These are phyloP conservation scores for Cephaloascus albidus DNA, from an alignment of 805 yeast species.

Conservation along the genomic window DNA sequence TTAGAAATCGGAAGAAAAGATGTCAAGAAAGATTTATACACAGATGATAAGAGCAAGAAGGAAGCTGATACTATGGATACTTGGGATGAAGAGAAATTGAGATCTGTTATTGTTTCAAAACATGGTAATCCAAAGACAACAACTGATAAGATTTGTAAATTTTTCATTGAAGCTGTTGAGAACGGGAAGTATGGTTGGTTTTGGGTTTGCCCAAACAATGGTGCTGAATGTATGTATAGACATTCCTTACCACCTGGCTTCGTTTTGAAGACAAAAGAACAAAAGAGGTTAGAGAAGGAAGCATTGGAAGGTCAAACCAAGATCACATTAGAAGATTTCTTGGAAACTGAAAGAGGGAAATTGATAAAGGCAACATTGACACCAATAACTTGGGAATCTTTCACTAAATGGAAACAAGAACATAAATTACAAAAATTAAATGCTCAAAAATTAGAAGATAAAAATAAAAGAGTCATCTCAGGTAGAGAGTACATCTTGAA, in stretches of 20 bases:
- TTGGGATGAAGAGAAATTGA: conserved; percentile 95
- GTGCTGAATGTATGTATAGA: conserved; percentile 84
- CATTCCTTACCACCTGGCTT: conserved; percentile 97
- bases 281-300: conserved; percentile 77
- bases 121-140: conserved; percentile 93
- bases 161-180: conserved; percentile 93
- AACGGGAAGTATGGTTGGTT: conserved; percentile 98
- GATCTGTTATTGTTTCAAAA: conserved; percentile 78
- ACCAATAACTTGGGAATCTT: conserved; percentile 78
- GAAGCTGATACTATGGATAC: conserved; percentile 85
- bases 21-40: conserved; percentile 84
- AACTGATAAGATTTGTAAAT: conserved; percentile 90
- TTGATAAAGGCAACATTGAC: conserved; percentile 69
- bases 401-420: conserved; percentile 72
- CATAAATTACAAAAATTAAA: conserved; percentile 50
- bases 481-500: conserved; percentile 65
- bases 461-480: conserved; percentile 40
- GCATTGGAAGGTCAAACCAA: conserved; percentile 80
- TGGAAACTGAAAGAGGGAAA: conserved; percentile 85
- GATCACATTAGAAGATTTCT: conserved; percentile 90
- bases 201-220: conserved; percentile 96
- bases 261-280: conserved; percentile 94
- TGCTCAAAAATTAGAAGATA: conserved; percentile 15
- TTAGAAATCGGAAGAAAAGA: conserved; percentile 77
- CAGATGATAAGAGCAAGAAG: conserved; percentile 67